Conservation (phyloP, 2,329 filamentous ascomycete species). For the Gliomastix tumulicola region DNA sequence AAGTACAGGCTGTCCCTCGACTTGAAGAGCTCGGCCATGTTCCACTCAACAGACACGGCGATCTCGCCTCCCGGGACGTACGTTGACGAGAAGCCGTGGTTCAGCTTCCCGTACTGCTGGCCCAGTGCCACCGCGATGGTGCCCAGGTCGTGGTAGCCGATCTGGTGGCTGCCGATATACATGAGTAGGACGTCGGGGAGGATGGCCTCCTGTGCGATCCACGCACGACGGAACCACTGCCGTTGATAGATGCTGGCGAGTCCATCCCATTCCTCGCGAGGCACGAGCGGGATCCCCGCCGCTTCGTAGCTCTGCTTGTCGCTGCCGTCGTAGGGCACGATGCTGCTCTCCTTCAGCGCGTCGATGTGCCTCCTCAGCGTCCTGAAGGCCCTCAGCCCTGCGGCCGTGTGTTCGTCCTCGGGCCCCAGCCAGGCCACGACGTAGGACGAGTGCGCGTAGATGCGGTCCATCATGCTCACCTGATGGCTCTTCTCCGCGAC, state of each 20-base stretch:
- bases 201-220: constrained; percentile 18
- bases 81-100: constrained; percentile 6
- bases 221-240: constrained; percentile 18
- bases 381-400: constrained; percentile 8
- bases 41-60: constrained; percentile 13
- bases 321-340: constrained; percentile 11
- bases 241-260: constrained; percentile 14
- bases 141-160: constrained; percentile 11
- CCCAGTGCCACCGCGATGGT: constrained; percentile 10
- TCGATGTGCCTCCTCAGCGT: constrained; percentile 6
- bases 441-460: constrained; percentile 14
- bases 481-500: constrained; percentile 16
- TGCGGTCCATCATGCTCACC: constrained; percentile 18
- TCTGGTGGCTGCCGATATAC: constrained; percentile 10
- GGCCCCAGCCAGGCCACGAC: constrained; percentile 18
- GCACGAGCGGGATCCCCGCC: constrained; percentile 9
- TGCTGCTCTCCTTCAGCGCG: constrained; percentile 9
- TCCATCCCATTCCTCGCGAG: constrained; percentile 8
- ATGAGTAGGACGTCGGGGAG: constrained; percentile 13
- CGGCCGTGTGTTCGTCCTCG: constrained; percentile 7
- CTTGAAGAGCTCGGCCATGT: constrained; percentile 15
- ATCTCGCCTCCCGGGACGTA: constrained; percentile 10
- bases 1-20: constrained; percentile 8
- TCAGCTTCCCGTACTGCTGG: constrained; percentile 9
- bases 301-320: constrained; percentile 11